Base-by-base conservation (phyloP, 495 filamentous ascomycete genomes). In the Aspergillus biplanus region DNA sequence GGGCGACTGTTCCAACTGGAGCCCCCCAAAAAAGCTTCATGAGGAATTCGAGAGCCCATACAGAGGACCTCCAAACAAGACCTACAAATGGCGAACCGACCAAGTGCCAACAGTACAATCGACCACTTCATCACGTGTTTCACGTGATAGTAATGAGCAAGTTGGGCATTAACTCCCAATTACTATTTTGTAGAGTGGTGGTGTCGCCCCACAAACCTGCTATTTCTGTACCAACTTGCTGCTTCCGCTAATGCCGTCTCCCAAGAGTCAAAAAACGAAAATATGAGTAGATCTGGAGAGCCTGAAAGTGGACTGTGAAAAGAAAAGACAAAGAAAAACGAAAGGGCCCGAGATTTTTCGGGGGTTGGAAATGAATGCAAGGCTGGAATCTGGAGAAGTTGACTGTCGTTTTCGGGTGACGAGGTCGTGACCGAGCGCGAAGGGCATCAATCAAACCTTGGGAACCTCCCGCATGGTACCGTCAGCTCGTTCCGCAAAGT, bases 381-480 rank as follows among this genome's bases (percentile, higher is more conserved):
- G 47, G 5, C 47, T 31, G 46, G 3, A 49, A 18, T 49, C 46
- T 16, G 46, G 15, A 1, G 11, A 44, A 44, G n/a, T 44, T 44
- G 39, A 4, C 3, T n/a, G n/a, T 11, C 11, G 39, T 59, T 52
- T 47, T 31, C 1, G 32, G 48, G 48, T 18, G 15, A 12, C 48
- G 13, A 27, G 48, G 48, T 27, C 3, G 33, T 50, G 58, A 53
- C 52, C 60, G 62, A 54, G 58, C 54, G 58, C 54, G 52, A 56
- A 60, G 16, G 46, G 55, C 32, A 46, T 18, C 39, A 49, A 53
- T 32, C 32, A 33, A 71, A 69, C 69, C 69, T 65, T 71, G 69
- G 69, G 27, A 69, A 58, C 32, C 57, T 66, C 52, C 69, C 69
- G 69, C 56, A 50, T 62, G 66, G 66, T 62, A 68, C 63, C 62